These are phyloP conservation scores for Withania somnifera DNA, from an alignment of 305 asterid species.

Conservation along the genomic window DNA sequence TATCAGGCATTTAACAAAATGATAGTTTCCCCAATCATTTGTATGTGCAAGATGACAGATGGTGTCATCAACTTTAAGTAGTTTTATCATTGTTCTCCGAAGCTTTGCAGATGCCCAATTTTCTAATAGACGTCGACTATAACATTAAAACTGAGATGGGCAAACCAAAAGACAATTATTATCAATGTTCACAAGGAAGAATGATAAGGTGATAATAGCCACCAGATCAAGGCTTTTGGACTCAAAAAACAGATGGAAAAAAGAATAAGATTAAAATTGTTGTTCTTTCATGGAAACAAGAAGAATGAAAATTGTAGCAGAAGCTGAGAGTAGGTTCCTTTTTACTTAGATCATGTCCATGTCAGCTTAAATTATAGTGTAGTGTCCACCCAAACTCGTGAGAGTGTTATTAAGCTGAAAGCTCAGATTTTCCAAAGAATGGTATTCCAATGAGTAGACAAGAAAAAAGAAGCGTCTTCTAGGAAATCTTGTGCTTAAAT, in stretches of 20 bases:
- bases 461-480: background rate
- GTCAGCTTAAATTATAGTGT: background rate
- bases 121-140: background rate
- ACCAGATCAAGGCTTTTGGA: background rate
- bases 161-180: background rate
- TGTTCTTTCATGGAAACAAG: background rate
- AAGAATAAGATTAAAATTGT: background rate
- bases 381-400: background rate
- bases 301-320: background rate
- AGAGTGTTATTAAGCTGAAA: background rate
- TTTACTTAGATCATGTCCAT: background rate
- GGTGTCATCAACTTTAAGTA: background rate
- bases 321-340: background rate
- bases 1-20: background rate
- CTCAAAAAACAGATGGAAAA: background rate
- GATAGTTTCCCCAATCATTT: background rate
- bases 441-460: background rate
- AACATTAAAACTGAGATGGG: background rate
- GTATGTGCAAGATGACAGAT: background rate
- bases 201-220: background rate
- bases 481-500: background rate
- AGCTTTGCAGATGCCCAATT: background rate
- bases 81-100: background rate
- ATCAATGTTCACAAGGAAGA: background rate
- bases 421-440: background rate